These are phyloP conservation scores for Xanthoceras sorbifolium DNA, from an alignment of 345 rosid genomes.

Conservation along the genomic window DNA sequence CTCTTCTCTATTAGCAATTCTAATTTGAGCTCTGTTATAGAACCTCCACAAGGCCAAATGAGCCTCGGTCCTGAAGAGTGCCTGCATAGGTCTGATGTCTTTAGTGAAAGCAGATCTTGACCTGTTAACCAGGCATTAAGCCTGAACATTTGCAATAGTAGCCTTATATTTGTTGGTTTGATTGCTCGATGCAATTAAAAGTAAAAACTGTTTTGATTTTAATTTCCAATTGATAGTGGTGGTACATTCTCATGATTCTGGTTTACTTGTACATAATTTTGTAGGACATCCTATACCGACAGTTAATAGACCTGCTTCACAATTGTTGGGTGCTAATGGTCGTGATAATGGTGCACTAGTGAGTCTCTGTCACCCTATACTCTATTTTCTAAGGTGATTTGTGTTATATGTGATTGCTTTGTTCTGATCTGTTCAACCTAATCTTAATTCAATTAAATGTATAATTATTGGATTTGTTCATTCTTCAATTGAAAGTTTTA, in stretches of 20 bases:
- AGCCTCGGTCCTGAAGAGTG: not conserved
- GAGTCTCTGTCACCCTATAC: constrained; percentile 24
- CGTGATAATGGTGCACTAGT: constrained; percentile 47
- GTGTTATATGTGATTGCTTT: not conserved
- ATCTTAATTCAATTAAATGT: constrained; percentile 1
- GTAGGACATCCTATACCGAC: constrained; percentile 26
- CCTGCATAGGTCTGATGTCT: constrained; percentile 2
- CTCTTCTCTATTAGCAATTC: not conserved
- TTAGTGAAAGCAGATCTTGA: not conserved
- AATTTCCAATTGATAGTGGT: not conserved
- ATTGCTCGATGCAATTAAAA: not conserved
- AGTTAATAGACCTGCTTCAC: constrained; percentile 31
- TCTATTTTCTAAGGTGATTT: constrained; percentile 14
- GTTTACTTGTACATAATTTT: constrained; percentile 4
- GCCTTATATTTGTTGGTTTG: constrained; percentile 2
- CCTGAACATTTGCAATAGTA: not conserved
- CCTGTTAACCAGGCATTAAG: not conserved
- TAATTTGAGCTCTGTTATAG: not conserved
- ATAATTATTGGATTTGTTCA: not conserved
- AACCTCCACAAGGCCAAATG: not conserved
- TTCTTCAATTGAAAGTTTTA: not conserved
- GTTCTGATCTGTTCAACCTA: not conserved
- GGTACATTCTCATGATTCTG: not conserved
- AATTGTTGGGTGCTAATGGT: constrained; percentile 41
- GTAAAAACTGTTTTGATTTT: not conserved